Evolutionary conservation across 805 yeast species (phyloP), one percentile per base, ranked within the genome.

Genomic region (Schwanniomyces polymorphus): DNA sequence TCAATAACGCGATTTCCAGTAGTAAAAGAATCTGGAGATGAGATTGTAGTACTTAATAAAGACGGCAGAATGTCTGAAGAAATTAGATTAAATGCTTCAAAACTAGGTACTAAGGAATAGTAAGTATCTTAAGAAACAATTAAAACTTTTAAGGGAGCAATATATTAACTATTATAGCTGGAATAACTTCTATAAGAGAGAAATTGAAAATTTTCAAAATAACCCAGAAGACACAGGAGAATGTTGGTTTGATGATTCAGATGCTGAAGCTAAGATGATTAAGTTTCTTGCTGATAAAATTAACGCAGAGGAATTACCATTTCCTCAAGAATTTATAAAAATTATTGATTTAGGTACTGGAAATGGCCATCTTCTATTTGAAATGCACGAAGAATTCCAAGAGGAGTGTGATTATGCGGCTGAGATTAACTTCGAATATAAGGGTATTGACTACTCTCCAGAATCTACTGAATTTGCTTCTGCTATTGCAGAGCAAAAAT

Each of bases 171-270:
- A 7, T 6, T n/a, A 34, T 38, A 78, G 84, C 72, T 92, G 99
- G 98, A 91, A 94, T 65, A 80, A 85, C 44, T 88, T 92, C 64
- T 92, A 92, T 65, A 71, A 80, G 38, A 60, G 80, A 17, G 99
- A 92, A 60, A 79, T 81, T 51, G 57, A 63, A 25, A 92, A 92
- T 67, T 92, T 88, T 58, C 65, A 73, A 34, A 80, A 80, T 26
- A 88, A 92, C 61, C 82, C 86, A 14, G 77, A 85, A 16, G 97
- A 94, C 63, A 84, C 91, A 0, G 99, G 99, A 1, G 98, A 94
- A 65, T 81, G 91, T 64, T 94, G 99, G 99, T 94, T 94, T 65
- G 84, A 87, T 54, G 99, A 94, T 59, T 85, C 88, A n/a, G 91
- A 86, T 58, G 98, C 99, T 0, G 98, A 92, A 60, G 76, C 75